A percentile compares a stretch with the other conserved stretches of the same genome.
phyloP scores from a whole-genome alignment of 768 basidiomycete species.

The Lentinus brumalis region DNA sequence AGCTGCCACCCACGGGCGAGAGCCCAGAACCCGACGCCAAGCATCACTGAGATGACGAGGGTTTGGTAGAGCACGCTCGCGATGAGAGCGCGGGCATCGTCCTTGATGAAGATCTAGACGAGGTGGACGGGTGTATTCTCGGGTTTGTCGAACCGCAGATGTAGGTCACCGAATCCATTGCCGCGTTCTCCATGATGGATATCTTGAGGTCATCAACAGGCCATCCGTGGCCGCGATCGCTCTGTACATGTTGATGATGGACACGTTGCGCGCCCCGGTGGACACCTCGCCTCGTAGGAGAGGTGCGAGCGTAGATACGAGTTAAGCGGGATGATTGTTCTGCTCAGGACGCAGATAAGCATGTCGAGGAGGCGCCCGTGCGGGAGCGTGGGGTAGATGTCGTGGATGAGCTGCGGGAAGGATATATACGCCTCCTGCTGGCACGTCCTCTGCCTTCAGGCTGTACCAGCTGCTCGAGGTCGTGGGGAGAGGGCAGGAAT shows the following conservation, averaged over 20 bases:
- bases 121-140: constrained; percentile 61
- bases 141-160: constrained; percentile 80
- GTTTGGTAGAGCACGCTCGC: constrained; percentile 71
- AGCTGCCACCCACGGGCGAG: constrained; percentile 88
- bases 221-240: constrained; percentile 78
- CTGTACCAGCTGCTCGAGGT: constrained; percentile 46
- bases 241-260: constrained; percentile 68
- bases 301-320: constrained; percentile 85
- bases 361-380: constrained; percentile 78
- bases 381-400: constrained; percentile 72
- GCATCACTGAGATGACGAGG: constrained; percentile 77
- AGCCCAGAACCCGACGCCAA: constrained; percentile 87
- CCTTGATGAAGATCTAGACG: constrained; percentile 80
- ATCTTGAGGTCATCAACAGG: constrained; percentile 74
- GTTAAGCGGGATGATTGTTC: constrained; percentile 89
- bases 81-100: constrained; percentile 82
- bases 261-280: constrained; percentile 62
- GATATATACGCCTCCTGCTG: constrained; percentile 27
- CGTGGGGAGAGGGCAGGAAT: constrained; percentile 38
- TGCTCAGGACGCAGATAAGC: constrained; percentile 65
- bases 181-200: constrained; percentile 75
- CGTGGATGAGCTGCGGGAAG: constrained; percentile 52
- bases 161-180: constrained; percentile 71
- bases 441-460: constrained; percentile 33
- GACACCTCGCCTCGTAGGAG: constrained; percentile 76